phyloP scores from a whole-genome alignment of 1,139 yeast genomes.

The Candida pseudoviswanathii region DNA sequence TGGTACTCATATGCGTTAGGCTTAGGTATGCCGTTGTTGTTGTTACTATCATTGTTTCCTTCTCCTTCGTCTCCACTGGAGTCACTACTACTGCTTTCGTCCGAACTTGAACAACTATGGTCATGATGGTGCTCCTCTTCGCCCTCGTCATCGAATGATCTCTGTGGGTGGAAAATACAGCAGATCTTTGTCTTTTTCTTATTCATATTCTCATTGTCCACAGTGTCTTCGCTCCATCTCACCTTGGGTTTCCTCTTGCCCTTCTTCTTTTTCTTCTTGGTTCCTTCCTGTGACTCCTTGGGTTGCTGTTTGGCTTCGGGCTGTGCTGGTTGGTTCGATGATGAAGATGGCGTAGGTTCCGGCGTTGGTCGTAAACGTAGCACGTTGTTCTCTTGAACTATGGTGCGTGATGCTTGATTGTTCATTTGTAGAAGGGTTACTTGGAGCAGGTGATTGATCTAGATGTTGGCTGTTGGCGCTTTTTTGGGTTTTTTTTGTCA shows the following conservation, averaged over 20 bases:
- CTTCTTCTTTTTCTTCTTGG: slow-evolving; percentile 19
- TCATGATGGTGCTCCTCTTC: slow-evolving; percentile 12
- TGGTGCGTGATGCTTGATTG: slow-evolving; percentile 6
- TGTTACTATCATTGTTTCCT: slow-evolving; percentile 3
- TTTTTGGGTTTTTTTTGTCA: neutral
- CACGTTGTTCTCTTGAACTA: slow-evolving; percentile 4
- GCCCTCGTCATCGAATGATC: slow-evolving; percentile 61
- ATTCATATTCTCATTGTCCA: slow-evolving; percentile 86
- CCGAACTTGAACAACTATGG: slow-evolving; percentile 36
- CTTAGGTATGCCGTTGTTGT: slow-evolving; percentile 16
- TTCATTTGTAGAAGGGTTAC: neutral
- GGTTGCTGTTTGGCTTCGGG: neutral
- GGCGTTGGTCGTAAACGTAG: slow-evolving; percentile 10
- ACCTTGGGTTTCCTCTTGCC: slow-evolving; percentile 52
- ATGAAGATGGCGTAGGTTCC: slow-evolving; percentile 4
- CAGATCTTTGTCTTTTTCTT: slow-evolving; percentile 93
- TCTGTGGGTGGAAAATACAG: slow-evolving; percentile 88
- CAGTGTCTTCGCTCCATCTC: slow-evolving; percentile 80
- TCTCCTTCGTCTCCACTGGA: slow-evolving; percentile 32
- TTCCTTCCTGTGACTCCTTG: neutral
- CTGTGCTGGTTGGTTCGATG: neutral
- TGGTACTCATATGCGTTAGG: slow-evolving; percentile 81
- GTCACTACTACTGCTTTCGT: slow-evolving; percentile 30
- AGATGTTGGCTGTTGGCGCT: neutral
- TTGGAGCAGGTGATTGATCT: neutral